These are phyloP conservation scores for Poa annua DNA, from an alignment of 176 grass and related monocot genomes.

Conservation along the genomic window DNA sequence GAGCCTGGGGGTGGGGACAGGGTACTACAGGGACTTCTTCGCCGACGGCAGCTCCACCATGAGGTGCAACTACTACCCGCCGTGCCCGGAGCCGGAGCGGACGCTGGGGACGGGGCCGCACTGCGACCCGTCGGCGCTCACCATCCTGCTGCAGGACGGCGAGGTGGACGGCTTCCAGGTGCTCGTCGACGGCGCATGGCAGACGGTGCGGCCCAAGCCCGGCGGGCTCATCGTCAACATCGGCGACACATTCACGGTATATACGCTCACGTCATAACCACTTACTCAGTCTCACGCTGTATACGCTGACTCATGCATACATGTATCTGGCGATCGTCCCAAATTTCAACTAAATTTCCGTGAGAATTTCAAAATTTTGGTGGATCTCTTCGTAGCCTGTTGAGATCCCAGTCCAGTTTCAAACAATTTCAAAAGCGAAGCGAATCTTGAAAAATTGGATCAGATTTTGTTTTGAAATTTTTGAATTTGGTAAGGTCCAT, in stretches of 20 bases:
- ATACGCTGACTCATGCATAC: too few species aligned
- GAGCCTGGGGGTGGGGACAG: slow-evolving; percentile 62
- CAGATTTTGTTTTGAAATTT: too few species aligned
- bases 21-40: slow-evolving; percentile 71
- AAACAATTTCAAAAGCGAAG: too few species aligned
- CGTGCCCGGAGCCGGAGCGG: slow-evolving; percentile 78
- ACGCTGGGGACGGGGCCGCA: slow-evolving; percentile 81
- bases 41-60: slow-evolving; percentile 65
- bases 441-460: too few species aligned
- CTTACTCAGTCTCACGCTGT: too few species aligned
- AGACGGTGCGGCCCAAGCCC: slow-evolving; percentile 48
- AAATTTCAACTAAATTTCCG: too few species aligned
- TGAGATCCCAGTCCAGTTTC: too few species aligned
- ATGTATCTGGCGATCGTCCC: too few species aligned
- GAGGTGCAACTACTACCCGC: slow-evolving; percentile 88
- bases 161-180: slow-evolving; percentile 71
- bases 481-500: too few species aligned
- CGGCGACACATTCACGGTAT: slow-evolving; percentile 88
- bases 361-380: too few species aligned
- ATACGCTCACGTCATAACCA: neutral
- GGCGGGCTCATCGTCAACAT: slow-evolving; percentile 69
- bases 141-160: slow-evolving; percentile 72
- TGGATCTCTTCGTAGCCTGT: too few species aligned
- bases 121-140: slow-evolving; percentile 73
- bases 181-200: slow-evolving; percentile 58